These are phyloP conservation scores for Blepharisma japonicum DNA, from an alignment of 73 alveolate genomes.

Conservation along the genomic window DNA sequence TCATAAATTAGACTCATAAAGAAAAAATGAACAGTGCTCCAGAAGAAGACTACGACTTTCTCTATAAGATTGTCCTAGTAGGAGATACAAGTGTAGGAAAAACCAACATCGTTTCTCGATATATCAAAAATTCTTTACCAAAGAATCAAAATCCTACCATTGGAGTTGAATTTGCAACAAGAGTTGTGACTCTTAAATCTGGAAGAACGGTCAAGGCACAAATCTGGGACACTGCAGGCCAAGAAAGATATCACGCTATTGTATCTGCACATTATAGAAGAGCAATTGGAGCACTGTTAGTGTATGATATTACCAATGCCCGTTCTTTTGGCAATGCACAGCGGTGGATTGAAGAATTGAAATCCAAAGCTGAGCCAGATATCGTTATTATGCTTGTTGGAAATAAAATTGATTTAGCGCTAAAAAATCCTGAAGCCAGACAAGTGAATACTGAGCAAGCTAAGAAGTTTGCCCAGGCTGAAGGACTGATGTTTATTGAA, in stretches of 20 bases:
- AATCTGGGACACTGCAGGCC: slow-evolving; percentile 91
- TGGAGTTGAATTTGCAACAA: slow-evolving; percentile 33
- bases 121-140: slow-evolving; percentile 41
- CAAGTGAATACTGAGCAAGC: slow-evolving; percentile 49
- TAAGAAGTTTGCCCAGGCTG: slow-evolving; percentile 37
- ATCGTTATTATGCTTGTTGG: slow-evolving; percentile 63
- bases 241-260: slow-evolving; percentile 70
- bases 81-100: slow-evolving; percentile 57
- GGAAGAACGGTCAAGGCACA: slow-evolving; percentile 55
- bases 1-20: too few species aligned
- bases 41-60: slow-evolving; percentile 30
- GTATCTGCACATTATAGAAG: slow-evolving; percentile 77
- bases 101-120: slow-evolving; percentile 42
- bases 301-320: slow-evolving; percentile 62
- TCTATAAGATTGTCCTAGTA: slow-evolving; percentile 44
- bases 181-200: neutral
- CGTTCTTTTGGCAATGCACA: slow-evolving; percentile 52
- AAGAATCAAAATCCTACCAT: slow-evolving; percentile 26
- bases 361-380: slow-evolving; percentile 58
- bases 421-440: slow-evolving; percentile 24
- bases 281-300: slow-evolving; percentile 76
- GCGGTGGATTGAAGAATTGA: slow-evolving; percentile 65
- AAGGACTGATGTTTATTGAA: slow-evolving; percentile 51
- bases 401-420: slow-evolving; percentile 63
- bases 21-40: too few species aligned